Percentiles rank a stretch among this genome's conserved stretches.
phyloP scores from a whole-genome alignment of 176 grass and related monocot species.

The Canna indica region DNA sequence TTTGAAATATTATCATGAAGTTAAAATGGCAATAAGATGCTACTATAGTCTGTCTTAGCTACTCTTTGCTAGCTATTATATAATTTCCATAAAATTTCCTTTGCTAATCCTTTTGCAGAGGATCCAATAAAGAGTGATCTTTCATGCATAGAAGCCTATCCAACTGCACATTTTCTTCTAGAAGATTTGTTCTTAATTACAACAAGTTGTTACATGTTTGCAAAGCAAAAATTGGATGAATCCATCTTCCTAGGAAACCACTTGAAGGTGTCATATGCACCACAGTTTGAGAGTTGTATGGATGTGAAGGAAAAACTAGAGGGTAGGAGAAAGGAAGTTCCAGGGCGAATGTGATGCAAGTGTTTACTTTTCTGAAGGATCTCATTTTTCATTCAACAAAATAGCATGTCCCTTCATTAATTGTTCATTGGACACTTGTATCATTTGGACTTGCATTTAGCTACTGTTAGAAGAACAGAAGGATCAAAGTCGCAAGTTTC shows the following conservation, averaged over 20 bases:
- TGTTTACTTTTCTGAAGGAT: slow-evolving; percentile 6
- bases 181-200: background rate
- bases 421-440: background rate
- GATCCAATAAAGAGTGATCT: no score
- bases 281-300: slow-evolving; percentile 54
- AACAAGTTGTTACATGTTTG: slow-evolving; percentile 56
- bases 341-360: slow-evolving; percentile 53
- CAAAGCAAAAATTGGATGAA: slow-evolving; percentile 85
- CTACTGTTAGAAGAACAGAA: slow-evolving; percentile 37
- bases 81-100: background rate
- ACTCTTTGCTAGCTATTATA: background rate
- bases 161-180: background rate
- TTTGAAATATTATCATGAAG: no score
- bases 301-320: slow-evolving; percentile 88
- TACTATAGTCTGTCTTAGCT: no score
- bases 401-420: background rate
- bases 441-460: slow-evolving; percentile 21
- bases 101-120: no score
- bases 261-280: slow-evolving; percentile 64
- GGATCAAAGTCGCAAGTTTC: slow-evolving; percentile 18
- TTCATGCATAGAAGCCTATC: background rate
- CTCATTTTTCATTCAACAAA: background rate
- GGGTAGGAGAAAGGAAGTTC: slow-evolving; percentile 60
- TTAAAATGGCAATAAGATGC: no score
- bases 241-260: slow-evolving; percentile 70